Evolutionary conservation across 805 yeast genomes (phyloP), one percentile per base, ranked within the genome.

Genomic region (Candida tallmaniae): DNA sequence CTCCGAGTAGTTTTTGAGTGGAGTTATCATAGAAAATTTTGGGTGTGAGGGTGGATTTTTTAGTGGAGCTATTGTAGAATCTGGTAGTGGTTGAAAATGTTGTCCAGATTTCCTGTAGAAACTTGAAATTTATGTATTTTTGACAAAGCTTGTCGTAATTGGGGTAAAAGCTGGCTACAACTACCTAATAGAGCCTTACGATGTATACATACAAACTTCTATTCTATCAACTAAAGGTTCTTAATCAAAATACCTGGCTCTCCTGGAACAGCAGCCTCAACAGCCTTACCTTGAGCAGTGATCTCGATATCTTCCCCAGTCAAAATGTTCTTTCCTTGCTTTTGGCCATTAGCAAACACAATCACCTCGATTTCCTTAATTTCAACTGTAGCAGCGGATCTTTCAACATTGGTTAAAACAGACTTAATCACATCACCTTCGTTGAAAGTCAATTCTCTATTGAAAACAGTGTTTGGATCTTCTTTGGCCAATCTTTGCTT

Each of bases 241-340:
- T 66, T 76, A 44, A 90, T 71, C 43, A 78, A 60, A 51, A 90
- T 78, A 51, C 95, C 97, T 24, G 98, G 97, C 47, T 76, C 74
- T 41, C 97, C 97, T 31, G 98, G 98, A 45, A 84, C 81, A 18
- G 97, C 89, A 42, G 72, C 72, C 45, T 85, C 96, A 40, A 84
- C 70, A 27, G 79, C 74, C 70, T 84, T 88, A 31, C 80, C 74
- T 35, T 73, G 65, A 38, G 74, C 68, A 23, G 79, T 71, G 44
- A 88, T 70, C 46, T 73, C 83, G 39, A 80, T 82, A 36, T 72
- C 75, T 52, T 78, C 83, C 30, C 84, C 89, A 31, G 89, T 74
- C 32, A 77, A 47, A 36, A 84, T 58, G 50, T 87, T 79, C 42
- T 55, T 69, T 46, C 95, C 97, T 32, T 54, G 48, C 33, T 63